Conservation (phyloP, 345 rosid species). For the Eucalyptus virginea region DNA sequence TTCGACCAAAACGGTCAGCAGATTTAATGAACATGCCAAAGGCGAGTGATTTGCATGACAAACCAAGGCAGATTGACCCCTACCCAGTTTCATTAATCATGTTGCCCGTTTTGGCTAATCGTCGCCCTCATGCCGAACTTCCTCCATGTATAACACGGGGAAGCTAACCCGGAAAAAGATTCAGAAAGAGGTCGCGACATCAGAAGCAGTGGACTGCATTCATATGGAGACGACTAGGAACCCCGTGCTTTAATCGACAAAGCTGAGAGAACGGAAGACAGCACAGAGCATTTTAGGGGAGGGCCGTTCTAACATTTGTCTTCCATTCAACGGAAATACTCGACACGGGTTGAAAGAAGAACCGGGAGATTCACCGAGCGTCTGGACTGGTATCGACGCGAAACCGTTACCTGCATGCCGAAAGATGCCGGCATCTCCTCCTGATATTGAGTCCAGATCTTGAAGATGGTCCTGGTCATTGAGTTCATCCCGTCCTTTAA, state of each 20-base stretch:
- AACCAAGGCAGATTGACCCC: not conserved
- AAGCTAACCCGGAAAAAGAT: not conserved
- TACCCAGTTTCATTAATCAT: not conserved
- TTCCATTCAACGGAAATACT: not conserved
- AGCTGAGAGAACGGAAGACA: not conserved
- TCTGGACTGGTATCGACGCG: not conserved
- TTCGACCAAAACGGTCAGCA: not conserved
- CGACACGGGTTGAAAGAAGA: not conserved
- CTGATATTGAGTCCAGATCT: not conserved
- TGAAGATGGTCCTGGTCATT: not conserved
- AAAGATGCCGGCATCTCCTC: not conserved
- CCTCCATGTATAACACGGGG: not conserved
- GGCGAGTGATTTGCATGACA: not conserved
- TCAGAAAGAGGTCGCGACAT: not conserved
- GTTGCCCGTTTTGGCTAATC: not conserved
- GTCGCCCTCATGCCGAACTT: not conserved
- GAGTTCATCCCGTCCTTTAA: not conserved
- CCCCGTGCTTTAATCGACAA: not conserved
- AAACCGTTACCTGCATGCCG: not conserved
- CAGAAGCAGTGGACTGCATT: not conserved
- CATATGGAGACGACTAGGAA: not conserved
- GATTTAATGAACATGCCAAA: not conserved
- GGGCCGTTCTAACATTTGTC: not conserved
- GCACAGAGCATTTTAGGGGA: not conserved
- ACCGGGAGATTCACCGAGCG: not conserved